These are phyloP conservation scores for Ceratobasidium theobromae DNA, from an alignment of 1,284 basidiomycete species.

Conservation along the genomic window DNA sequence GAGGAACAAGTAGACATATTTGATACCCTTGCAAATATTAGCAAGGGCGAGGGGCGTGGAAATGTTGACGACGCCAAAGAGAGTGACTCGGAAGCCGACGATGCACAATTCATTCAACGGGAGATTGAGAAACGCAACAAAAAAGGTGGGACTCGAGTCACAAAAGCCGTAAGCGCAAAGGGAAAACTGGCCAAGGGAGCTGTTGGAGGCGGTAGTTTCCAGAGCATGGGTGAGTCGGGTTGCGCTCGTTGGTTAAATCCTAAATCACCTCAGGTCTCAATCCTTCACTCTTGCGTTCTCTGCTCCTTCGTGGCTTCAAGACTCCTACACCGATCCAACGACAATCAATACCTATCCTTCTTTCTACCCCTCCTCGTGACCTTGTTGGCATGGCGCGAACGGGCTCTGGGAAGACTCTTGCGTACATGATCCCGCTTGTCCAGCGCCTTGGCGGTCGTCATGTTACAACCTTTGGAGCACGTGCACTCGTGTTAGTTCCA, in stretches of 20 bases:
- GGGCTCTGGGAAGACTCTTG: slow-evolving; percentile 96
- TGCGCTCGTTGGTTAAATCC: not conserved
- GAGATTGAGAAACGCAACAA: slow-evolving; percentile 66
- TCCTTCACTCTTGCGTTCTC: slow-evolving; percentile 78
- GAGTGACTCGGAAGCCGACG: slow-evolving; percentile 53
- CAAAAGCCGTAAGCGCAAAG: slow-evolving; percentile 59
- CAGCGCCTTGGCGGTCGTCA: slow-evolving; percentile 85
- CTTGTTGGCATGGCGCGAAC: slow-evolving; percentile 98
- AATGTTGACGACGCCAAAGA: slow-evolving; percentile 38
- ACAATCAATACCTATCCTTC: slow-evolving; percentile 81
- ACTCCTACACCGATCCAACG: slow-evolving; percentile 97
- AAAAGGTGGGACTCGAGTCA: slow-evolving; percentile 69
- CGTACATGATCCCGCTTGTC: slow-evolving; percentile 92
- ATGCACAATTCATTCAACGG: slow-evolving; percentile 60
- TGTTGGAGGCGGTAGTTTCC: slow-evolving; percentile 80
- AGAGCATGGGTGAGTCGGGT: slow-evolving; percentile 73
- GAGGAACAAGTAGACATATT: slow-evolving; percentile 55
- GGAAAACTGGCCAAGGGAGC: slow-evolving; percentile 66
- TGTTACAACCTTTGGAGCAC: slow-evolving; percentile 76
- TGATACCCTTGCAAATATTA: slow-evolving; percentile 47
- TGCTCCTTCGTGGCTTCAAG: slow-evolving; percentile 92
- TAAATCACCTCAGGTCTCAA: slow-evolving; percentile 65
- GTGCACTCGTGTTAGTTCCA: slow-evolving; percentile 88
- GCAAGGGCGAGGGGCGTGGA: slow-evolving; percentile 37
- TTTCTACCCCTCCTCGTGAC: slow-evolving; percentile 85